These are phyloP conservation scores for Iris macrosiphon DNA, from an alignment of 106 monocot genomes.

Conservation along the genomic window DNA sequence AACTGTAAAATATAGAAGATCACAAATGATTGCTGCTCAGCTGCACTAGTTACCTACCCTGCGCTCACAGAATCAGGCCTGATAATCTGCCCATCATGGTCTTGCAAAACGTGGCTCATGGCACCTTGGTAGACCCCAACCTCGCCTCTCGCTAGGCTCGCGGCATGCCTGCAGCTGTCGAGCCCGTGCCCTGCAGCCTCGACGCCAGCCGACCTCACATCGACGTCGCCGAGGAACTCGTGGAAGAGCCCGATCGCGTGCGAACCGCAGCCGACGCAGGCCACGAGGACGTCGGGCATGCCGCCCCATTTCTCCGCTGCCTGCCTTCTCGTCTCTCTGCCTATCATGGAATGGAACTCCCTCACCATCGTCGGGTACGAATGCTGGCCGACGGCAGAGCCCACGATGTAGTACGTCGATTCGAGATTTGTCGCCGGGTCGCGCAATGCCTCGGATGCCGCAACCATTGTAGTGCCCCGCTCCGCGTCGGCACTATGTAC, in stretches of 20 bases:
- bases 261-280: slow-evolving; percentile 79
- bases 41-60: slow-evolving; percentile 35
- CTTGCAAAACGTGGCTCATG: slow-evolving; percentile 78
- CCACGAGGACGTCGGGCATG: slow-evolving; percentile 68
- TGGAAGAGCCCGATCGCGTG: slow-evolving; percentile 81
- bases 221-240: slow-evolving; percentile 68
- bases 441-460: slow-evolving; percentile 69
- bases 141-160: slow-evolving; percentile 66
- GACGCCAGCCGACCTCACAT: slow-evolving; percentile 64
- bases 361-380: slow-evolving; percentile 87
- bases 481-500: too few relatives aligned
- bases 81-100: slow-evolving; percentile 76
- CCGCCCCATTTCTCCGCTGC: slow-evolving; percentile 83
- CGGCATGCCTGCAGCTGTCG: slow-evolving; percentile 72
- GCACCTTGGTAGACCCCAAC: slow-evolving; percentile 73
- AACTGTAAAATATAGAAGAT: too few relatives aligned
- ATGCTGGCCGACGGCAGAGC: slow-evolving; percentile 70
- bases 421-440: slow-evolving; percentile 86
- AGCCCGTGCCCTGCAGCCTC: slow-evolving; percentile 71
- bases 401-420: slow-evolving; percentile 72
- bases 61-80: slow-evolving; percentile 84
- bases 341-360: slow-evolving; percentile 77
- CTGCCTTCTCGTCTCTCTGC: slow-evolving; percentile 73
- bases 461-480: too few relatives aligned
- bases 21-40: too few relatives aligned